Base-by-base conservation (phyloP, 1,284 basidiomycete genomes). In the Pascua guehoae region DNA sequence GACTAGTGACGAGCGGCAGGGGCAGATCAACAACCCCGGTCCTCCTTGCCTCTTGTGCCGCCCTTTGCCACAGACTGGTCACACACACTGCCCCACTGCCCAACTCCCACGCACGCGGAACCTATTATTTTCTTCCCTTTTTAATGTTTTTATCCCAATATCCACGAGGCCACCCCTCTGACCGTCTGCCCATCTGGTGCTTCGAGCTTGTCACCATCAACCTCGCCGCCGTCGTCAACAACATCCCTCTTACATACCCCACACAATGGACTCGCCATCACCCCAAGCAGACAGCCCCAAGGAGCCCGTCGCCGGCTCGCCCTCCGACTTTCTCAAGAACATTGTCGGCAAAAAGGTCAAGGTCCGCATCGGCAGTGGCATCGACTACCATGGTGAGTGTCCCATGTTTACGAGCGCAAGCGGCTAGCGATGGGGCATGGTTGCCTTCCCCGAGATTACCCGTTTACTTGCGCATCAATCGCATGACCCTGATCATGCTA, bases 311-410 rank as follows among this genome's bases (percentile, higher is more conserved):
- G 77, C 81, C 9, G 91, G 91, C 9, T 91, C 90, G 1, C 91
- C 91, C 0, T 91, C 89, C 0, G 89, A 92, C 66, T 95, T 94
- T 65, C 74, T 95, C 59, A 93, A 93, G 77, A 89, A 87, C 51
- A 93, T 98, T 36, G 95, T 98, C 32, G 95, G 95, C 37, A 96
- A 97, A 77, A 84, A 84, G 53, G 95, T 98, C 56, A 88, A 94
- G 62, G 96, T 98, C 44, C 83, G 94, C 56, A 82, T 98, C 56
- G 92, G 89, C n/a, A 92, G 89, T 43, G 96, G 96, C 1, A 88
- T 98, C 12, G 94, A 98, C 77, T 98, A 99, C 79, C 84, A 86
- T 65, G 95, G 95, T 91, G 63, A 54, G 85, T 76, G 40, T 15
- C 40, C n/a, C 12, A 17, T 41, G 38, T 32, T 32, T 32, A 32